Conservation (phyloP, 2,329 filamentous ascomycete species). For the Clarireedia hainanense region DNA sequence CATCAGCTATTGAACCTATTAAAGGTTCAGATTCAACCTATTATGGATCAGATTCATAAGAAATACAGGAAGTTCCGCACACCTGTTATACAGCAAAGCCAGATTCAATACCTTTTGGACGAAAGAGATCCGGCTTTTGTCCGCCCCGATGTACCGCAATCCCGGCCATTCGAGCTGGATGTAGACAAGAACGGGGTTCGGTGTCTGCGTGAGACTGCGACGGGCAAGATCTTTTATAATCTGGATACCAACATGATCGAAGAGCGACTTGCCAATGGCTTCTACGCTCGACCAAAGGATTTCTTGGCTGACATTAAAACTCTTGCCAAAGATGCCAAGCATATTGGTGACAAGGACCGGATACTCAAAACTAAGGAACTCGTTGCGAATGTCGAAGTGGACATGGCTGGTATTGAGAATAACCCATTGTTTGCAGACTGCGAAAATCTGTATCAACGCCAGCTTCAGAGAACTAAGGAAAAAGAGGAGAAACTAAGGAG, state of each 20-base stretch:
- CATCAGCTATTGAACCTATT: conserved; percentile 76
- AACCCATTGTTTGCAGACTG: conserved; percentile 65
- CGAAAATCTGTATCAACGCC: conserved; percentile 70
- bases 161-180: conserved; percentile 70
- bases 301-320: conserved; percentile 83
- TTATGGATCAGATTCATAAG: conserved; percentile 93
- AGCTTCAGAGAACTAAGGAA: conserved; percentile 55
- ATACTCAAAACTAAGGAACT: conserved; percentile 86
- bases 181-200: conserved; percentile 71
- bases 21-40: conserved; percentile 82
- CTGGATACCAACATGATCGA: conserved; percentile 89
- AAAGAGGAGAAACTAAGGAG: conserved; percentile 55
- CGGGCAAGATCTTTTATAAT: conserved; percentile 89
- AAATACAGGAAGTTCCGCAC: conserved; percentile 85
- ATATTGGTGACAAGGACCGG: conserved; percentile 73
- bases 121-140: conserved; percentile 70
- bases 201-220: conserved; percentile 67
- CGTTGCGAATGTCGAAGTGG: conserved; percentile 86
- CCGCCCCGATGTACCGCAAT: conserved; percentile 43
- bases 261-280: conserved; percentile 92
- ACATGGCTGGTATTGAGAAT: conserved; percentile 69
- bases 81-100: conserved; percentile 64
- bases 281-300: conserved; percentile 84
- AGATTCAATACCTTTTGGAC: conserved; percentile 75
- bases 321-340: conserved; percentile 76